Conservation (phyloP, 2,329 filamentous ascomycete species). For the Monosporascus sp. region DNA sequence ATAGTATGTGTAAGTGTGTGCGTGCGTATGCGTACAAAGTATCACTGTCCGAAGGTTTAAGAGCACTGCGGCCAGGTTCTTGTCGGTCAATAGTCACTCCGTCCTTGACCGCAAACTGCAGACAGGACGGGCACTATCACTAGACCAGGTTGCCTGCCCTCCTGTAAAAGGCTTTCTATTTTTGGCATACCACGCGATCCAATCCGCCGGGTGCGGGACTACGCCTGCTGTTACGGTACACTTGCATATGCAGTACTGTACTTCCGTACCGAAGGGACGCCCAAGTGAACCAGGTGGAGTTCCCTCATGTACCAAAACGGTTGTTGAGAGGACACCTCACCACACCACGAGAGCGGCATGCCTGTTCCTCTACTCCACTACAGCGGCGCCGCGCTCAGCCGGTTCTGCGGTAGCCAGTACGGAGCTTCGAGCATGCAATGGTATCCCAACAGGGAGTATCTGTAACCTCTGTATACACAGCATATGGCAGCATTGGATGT, state of each 20-base stretch:
- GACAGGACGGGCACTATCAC: background rate
- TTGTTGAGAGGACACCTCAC: background rate
- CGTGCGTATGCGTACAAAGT: too few relatives aligned
- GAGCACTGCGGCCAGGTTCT: too few relatives aligned
- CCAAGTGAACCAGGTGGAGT: background rate
- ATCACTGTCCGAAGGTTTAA: too few relatives aligned
- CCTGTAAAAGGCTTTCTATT: background rate
- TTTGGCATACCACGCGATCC: constrained; percentile 1
- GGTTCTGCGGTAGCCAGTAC: background rate
- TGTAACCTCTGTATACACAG: background rate
- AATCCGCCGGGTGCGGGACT: constrained; percentile 1
- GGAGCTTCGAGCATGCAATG: background rate
- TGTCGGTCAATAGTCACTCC: too few relatives aligned
- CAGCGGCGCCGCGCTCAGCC: background rate
- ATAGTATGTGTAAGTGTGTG: too few relatives aligned
- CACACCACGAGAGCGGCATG: background rate
- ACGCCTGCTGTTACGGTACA: background rate
- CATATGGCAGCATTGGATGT: background rate
- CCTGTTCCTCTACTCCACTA: background rate
- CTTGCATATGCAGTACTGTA: background rate
- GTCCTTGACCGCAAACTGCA: background rate
- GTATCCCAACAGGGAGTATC: background rate
- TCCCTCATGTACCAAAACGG: background rate
- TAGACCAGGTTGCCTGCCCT: too few relatives aligned
- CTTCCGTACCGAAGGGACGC: too few relatives aligned